Evolutionary conservation across 1,284 basidiomycete genomes (phyloP).

Genomic region (Cryptococcus sp.): DNA sequence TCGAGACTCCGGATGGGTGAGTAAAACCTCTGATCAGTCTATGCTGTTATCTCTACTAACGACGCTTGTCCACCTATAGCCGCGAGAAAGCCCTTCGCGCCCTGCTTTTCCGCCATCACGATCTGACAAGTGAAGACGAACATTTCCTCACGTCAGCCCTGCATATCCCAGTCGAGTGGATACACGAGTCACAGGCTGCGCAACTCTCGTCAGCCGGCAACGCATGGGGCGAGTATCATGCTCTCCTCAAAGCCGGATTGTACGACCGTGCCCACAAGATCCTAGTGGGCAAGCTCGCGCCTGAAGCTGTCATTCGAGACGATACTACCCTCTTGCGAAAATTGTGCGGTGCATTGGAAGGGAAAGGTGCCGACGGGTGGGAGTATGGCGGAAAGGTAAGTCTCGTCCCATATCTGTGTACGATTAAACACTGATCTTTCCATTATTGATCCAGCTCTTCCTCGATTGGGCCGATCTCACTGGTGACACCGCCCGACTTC

Average conservation of each 20-base stretch:
- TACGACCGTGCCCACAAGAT: constrained; percentile 78
- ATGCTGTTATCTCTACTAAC: constrained; percentile 7
- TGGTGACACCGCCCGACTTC: constrained; percentile 33
- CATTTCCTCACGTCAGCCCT: constrained; percentile 74
- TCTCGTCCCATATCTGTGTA: constrained; percentile 5
- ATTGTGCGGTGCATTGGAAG: constrained; percentile 71
- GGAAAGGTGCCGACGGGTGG: constrained; percentile 70
- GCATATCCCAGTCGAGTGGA: constrained; percentile 79
- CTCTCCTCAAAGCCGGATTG: constrained; percentile 70
- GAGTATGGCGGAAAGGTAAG: constrained; percentile 74
- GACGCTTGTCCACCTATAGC: constrained; percentile 48
- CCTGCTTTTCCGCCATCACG: constrained; percentile 73
- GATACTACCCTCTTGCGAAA: constrained; percentile 72
- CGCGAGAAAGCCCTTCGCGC: constrained; percentile 79
- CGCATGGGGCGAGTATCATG: constrained; percentile 74
- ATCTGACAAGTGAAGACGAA: constrained; percentile 68
- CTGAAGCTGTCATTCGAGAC: constrained; percentile 80
- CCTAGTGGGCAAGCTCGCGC: constrained; percentile 78
- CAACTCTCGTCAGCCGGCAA: constrained; percentile 55
- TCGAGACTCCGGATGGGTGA: constrained; percentile 76
- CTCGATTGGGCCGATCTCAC: constrained; percentile 44
- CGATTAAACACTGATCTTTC: not conserved
- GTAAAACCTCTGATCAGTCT: constrained; percentile 48
- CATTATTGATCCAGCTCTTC: constrained; percentile 28
- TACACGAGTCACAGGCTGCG: constrained; percentile 73